These are phyloP conservation scores for Russula vinacea DNA, from an alignment of 768 basidiomycete species.

Conservation along the genomic window DNA sequence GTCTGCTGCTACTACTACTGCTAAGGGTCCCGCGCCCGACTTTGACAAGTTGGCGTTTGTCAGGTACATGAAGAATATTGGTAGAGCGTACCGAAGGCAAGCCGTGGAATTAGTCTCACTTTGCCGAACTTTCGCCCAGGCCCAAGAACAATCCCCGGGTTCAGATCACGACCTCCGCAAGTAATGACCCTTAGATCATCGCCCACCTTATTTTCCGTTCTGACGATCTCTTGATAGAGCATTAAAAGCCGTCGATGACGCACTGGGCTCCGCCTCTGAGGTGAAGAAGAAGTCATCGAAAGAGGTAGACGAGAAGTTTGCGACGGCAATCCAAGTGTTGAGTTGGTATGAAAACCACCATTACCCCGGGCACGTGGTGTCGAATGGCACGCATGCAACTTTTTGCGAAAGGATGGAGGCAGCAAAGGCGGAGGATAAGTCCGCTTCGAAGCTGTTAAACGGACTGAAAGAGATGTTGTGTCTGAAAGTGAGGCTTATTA, in stretches of 20 bases:
- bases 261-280: background rate
- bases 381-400: background rate
- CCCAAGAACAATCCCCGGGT: background rate
- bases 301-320: background rate
- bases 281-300: background rate
- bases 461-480: background rate
- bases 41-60: constrained; percentile 19
- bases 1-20: background rate
- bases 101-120: constrained; percentile 8
- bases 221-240: background rate
- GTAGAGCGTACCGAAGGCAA: constrained; percentile 9
- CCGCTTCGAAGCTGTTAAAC: background rate
- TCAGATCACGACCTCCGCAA: background rate
- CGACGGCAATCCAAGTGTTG: background rate
- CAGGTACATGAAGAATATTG: constrained; percentile 16
- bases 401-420: background rate
- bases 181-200: background rate
- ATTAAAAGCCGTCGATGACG: constrained; percentile 3
- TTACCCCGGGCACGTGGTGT: background rate
- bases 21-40: background rate
- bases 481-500: background rate
- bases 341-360: background rate
- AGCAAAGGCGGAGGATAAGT: background rate
- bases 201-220: background rate
- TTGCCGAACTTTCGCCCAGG: constrained; percentile 12